Base-by-base conservation (phyloP, 495 filamentous ascomycete species). In the Lepidopterella palustris region DNA sequence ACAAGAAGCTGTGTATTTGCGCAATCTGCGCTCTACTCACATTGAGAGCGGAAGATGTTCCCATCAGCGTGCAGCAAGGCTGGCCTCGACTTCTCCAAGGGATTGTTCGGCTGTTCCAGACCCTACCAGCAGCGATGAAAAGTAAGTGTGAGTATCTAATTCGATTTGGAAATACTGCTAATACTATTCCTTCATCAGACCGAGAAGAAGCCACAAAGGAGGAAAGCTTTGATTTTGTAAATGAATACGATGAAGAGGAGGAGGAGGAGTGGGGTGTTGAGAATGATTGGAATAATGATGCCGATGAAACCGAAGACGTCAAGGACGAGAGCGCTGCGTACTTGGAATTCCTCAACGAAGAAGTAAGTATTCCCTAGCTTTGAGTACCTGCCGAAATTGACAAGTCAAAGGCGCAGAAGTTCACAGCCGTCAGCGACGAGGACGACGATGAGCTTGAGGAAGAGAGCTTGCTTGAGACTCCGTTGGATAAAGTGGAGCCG, bases 1-100 rank as follows among this genome's bases (percentile, higher is more conserved):
- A 98, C 77, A 98, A 98, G 82, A 97, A 95, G 77, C 77, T 98
- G 31, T 96, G 89, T 29, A 96, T 98, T 71, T 86, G 90, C 35
- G 93, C 90, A 18, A 98, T 98, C 65, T 84, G 87, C 62, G 79
- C 89, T 2, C 80, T 98, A 20, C 80, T 98, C 48, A 88, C 83
- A 11, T 70, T 98, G 45, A 79, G 80, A 52, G 82, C 84, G 6
- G 82, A 86, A 32, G 83, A 95, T 70, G 85, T 98, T 25, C 93
- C 93, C 0, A 73, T 77, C 15, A 96, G 90, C 68, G 87, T 98
- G 45, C 89, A 95, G 66, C 88, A 92, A 65, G 95, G 95, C 11
- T 98, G 93, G 93, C 92, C 93, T n/a, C 83, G 93, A 64, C 76
- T 98, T 53, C 79, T 97, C 66, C 87, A 91, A 74, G 93, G 95